phyloP scores from a whole-genome alignment of 805 yeast species.

The Candida taoyuanica region DNA sequence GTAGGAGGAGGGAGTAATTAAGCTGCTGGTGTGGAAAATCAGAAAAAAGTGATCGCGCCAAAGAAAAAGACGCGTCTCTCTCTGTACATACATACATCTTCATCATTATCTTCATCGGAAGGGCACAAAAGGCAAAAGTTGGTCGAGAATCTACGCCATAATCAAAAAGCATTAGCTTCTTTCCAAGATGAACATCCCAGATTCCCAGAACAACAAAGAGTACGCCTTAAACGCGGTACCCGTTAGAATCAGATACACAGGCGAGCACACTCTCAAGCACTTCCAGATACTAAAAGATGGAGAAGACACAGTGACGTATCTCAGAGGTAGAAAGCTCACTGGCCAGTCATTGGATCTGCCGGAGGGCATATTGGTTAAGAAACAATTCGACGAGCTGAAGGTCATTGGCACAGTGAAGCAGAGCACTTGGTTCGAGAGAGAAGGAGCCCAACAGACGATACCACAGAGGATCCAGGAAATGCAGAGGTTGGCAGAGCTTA shows the following conservation, averaged over 20 bases:
- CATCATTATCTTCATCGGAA: too few species aligned
- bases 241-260: slow-evolving; percentile 16
- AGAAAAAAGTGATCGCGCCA: too few species aligned
- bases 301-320: slow-evolving; percentile 22
- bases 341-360: slow-evolving; percentile 22
- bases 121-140: too few species aligned
- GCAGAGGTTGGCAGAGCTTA: slow-evolving; percentile 24
- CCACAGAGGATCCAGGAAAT: slow-evolving; percentile 27
- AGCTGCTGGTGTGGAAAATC: too few species aligned
- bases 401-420: slow-evolving; percentile 13
- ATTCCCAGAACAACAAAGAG: background rate
- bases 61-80: too few species aligned
- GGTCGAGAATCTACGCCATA: too few species aligned
- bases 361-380: slow-evolving; percentile 20
- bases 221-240: slow-evolving; percentile 17
- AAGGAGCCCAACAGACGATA: slow-evolving; percentile 30
- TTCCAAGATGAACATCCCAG: slow-evolving; percentile 3
- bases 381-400: slow-evolving; percentile 19
- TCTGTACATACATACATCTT: too few species aligned
- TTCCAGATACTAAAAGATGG: slow-evolving; percentile 2
- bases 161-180: too few species aligned
- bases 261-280: slow-evolving; percentile 11
- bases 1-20: too few species aligned
- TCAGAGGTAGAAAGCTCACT: slow-evolving; percentile 33
- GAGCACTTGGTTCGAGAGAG: slow-evolving; percentile 34